Evolutionary conservation across 768 basidiomycete species (phyloP).

Genomic region (Mycena galopus): DNA sequence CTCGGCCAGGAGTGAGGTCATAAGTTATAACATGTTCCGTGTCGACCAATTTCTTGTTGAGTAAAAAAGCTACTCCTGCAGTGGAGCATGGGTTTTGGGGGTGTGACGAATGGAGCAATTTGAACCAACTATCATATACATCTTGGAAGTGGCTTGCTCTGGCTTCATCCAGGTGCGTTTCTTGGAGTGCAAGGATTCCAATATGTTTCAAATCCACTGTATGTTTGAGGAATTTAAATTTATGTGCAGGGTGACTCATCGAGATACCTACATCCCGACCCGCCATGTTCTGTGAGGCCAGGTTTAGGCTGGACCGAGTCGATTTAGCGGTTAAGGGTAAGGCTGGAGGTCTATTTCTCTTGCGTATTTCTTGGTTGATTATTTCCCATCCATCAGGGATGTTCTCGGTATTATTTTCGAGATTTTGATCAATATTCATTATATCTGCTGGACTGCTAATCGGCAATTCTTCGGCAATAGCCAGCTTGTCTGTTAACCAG

Average conservation of each 20-base stretch:
- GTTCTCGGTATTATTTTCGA: background rate
- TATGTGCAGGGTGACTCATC: background rate
- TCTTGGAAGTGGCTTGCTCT: background rate
- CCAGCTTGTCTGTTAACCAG: background rate
- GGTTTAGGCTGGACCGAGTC: background rate
- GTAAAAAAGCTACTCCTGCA: background rate
- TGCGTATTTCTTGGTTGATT: background rate
- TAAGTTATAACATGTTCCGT: background rate
- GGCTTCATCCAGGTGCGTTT: background rate
- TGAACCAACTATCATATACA: background rate
- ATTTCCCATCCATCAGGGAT: background rate
- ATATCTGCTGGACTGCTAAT: too few species aligned
- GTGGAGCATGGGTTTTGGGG: background rate
- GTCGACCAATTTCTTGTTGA: background rate
- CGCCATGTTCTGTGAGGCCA: background rate
- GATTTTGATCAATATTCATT: too few species aligned
- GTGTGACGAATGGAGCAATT: background rate
- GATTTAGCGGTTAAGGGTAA: background rate
- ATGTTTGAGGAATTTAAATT: too few species aligned
- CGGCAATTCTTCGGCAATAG: background rate
- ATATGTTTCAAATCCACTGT: too few species aligned
- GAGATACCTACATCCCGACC: background rate
- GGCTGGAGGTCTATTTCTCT: background rate
- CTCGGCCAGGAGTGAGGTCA: conserved; percentile 3
- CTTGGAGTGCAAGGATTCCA: too few species aligned